These are phyloP conservation scores for Botrytis galanthina DNA, from an alignment of 2,329 filamentous ascomycete species.

Conservation along the genomic window DNA sequence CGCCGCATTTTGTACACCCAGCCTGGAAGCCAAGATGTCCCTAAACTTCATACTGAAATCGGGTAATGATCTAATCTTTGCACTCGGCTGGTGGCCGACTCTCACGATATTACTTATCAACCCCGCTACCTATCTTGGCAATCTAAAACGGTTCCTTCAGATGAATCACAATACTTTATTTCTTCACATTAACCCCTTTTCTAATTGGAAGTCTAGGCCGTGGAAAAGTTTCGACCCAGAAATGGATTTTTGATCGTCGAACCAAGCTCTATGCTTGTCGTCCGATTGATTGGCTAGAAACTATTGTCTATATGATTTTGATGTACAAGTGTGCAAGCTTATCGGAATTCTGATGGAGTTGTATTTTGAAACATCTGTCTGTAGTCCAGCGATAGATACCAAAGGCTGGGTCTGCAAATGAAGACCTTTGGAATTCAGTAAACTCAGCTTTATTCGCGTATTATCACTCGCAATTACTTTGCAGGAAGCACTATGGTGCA, in stretches of 20 bases:
- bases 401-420: not conserved
- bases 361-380: accelerated
- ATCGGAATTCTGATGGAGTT: not conserved
- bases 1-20: not conserved
- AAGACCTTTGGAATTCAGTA: accelerated
- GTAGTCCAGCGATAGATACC: not conserved
- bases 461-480: not conserved
- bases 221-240: not conserved
- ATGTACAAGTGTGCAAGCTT: not conserved
- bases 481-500: not conserved
- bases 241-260: not conserved
- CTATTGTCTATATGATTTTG: not conserved
- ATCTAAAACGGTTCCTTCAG: not conserved
- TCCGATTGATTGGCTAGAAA: not conserved
- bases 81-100: not conserved
- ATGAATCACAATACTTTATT: not conserved
- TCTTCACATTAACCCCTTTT: not conserved
- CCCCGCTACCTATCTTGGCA: not conserved
- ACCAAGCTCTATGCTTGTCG: not conserved
- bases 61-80: too few species aligned
- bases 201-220: not conserved
- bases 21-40: not conserved
- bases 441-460: not conserved
- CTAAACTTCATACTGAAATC: not conserved
- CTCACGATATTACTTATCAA: not conserved